Evolutionary conservation across 2,329 filamentous ascomycete genomes (phyloP).

Genomic region (Arthrobotrys sphaeroides): DNA sequence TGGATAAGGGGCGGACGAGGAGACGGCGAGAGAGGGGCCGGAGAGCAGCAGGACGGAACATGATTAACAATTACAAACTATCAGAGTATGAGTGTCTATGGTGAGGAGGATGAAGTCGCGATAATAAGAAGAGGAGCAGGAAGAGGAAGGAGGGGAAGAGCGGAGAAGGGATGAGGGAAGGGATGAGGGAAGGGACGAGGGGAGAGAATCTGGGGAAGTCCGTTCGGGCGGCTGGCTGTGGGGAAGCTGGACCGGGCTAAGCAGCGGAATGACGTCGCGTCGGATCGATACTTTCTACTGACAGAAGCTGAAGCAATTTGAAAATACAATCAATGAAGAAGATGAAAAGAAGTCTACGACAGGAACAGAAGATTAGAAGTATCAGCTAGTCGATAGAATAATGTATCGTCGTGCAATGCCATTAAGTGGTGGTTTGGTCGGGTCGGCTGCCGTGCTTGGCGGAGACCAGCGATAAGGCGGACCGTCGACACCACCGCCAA

Average conservation of each 20-base stretch:
- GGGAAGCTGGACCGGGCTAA: background rate
- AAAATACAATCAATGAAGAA: too few relatives aligned
- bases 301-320: too few relatives aligned
- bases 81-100: constrained; percentile 8
- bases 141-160: constrained; percentile 6
- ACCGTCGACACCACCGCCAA: too few relatives aligned
- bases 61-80: too few relatives aligned
- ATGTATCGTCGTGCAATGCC: too few relatives aligned
- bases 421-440: too few relatives aligned
- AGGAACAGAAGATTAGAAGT: too few relatives aligned
- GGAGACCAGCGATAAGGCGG: too few relatives aligned
- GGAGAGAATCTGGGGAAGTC: constrained; percentile 56
- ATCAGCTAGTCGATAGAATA: too few relatives aligned
- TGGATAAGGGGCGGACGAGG: constrained; percentile 51
- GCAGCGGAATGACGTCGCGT: background rate
- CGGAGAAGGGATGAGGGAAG: constrained; percentile 36
- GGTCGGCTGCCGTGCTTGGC: too few relatives aligned
- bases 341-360: too few relatives aligned
- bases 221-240: constrained; percentile 12
- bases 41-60: constrained; percentile 46
- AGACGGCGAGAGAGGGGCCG: constrained; percentile 32
- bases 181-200: constrained; percentile 21
- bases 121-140: background rate
- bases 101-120: background rate
- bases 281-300: too few relatives aligned